Evolutionary conservation across 805 yeast species (phyloP), one percentile per base, ranked within the genome.

Genomic region (Wickerhamiella shivajii): DNA sequence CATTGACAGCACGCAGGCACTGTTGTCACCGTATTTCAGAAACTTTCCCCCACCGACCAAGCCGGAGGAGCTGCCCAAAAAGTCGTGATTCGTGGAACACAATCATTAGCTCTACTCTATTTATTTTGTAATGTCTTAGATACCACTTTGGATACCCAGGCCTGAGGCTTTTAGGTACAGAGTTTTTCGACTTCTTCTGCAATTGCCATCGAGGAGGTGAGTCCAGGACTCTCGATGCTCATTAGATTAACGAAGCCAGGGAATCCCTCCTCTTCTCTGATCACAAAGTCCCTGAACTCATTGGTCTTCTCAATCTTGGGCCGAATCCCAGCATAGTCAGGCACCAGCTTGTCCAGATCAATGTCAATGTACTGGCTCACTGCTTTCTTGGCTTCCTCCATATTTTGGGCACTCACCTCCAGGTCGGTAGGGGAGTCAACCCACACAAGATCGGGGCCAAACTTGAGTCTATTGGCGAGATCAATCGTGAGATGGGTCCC

Each of bases 391-490:
- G 90, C 90, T 0, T 56, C 58, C 8, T 60, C 59, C 6, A 76
- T 48, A 38, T 76, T 76, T 1, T 46, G 28, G 6, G 39, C 39
- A 23, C 44, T 53, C 5, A 53, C 56, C 11, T 28, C 31, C 2
- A 55, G 46, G 31, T 55, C 57, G 6, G 36, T 32, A 1, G 58
- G 52, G 4, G 42, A 29, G 7, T 46, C 67, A 2, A 78, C 70
- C 80, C 92, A 83, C 52, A 83, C 90, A 25, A 81, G 54, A 50
- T 85, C 94, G 0, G 95, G 95, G 0, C 96, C 96, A 51, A 84
- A 84, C 42, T 69, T 66, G 18, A 84, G 56, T 43, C 74, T 75
- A 0, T 92, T 90, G 3, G 78, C 84, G 35, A 84, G 55, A 46
- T 80, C 92, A 19, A 85, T 57, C 0, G 96, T 84, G 40, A 85